Conservation (phyloP, 202 grass and related monocot genomes). For the Setaria viridis region DNA sequence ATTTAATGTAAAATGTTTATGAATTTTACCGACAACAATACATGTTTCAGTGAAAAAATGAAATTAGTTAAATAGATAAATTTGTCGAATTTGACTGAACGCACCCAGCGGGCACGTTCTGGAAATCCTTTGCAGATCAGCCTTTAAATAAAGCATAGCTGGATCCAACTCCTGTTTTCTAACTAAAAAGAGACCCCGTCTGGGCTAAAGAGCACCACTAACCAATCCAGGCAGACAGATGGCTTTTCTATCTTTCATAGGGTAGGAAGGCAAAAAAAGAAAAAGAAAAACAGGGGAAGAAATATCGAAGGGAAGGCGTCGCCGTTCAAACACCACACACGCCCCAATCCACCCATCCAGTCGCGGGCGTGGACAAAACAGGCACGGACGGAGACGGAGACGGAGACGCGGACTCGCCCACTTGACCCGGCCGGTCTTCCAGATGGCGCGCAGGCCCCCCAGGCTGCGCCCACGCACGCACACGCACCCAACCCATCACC, state of each 20-base stretch:
- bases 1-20: too few relatives aligned
- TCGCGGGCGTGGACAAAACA: slow-evolving; percentile 18
- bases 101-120: slow-evolving; percentile 3
- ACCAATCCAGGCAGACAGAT: neutral
- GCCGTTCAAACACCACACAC: slow-evolving; percentile 40
- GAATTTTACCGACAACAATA: too few relatives aligned
- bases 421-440: slow-evolving; percentile 28
- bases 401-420: neutral
- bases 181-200: neutral
- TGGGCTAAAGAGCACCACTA: neutral
- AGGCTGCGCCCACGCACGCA: neutral
- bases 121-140: neutral
- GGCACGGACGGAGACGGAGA: slow-evolving; percentile 26
- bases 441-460: slow-evolving; percentile 13
- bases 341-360: neutral
- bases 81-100: neutral
- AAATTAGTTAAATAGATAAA: too few relatives aligned
- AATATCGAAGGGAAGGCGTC: neutral
- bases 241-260: neutral
- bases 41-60: too few relatives aligned
- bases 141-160: neutral
- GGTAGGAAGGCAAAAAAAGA: too few relatives aligned
- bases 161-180: neutral
- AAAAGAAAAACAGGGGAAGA: neutral
- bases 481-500: neutral